Percentiles rank a stretch among this genome's conserved stretches.
Evolutionary conservation across 1,284 basidiomycete genomes (phyloP).

Genomic region (Cutaneotrichosporon mucoides): DNA sequence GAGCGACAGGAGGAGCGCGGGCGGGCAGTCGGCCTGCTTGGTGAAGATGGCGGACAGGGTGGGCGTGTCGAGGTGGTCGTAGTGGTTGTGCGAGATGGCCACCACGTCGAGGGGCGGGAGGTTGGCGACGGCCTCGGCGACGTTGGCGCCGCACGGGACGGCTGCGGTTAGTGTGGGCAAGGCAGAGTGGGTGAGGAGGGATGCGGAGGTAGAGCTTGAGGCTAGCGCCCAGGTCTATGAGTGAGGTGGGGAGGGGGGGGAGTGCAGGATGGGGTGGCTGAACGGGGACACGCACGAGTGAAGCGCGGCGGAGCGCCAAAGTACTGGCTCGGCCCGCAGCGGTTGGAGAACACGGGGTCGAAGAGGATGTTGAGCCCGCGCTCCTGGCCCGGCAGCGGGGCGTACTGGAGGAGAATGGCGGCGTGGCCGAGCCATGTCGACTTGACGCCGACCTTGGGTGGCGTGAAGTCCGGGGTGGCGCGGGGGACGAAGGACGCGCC

Average conservation of each 20-base stretch:
- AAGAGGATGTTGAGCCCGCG: conserved; percentile 60
- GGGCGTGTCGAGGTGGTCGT: conserved; percentile 61
- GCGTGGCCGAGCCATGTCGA: conserved; percentile 71
- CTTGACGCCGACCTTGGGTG: conserved; percentile 50
- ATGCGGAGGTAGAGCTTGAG: no score
- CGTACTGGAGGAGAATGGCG: conserved; percentile 63
- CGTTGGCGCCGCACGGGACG: conserved; percentile 52
- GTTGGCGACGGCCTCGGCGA: conserved; percentile 50
- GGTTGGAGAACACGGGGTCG: conserved; percentile 64
- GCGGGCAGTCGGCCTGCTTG: conserved; percentile 20
- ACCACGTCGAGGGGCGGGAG: conserved; percentile 64
- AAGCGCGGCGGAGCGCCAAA: conserved; percentile 57
- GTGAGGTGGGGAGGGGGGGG: no score
- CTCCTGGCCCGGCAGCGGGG: conserved; percentile 47
- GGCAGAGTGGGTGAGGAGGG: no score
- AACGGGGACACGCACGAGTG: conserved; percentile 51
- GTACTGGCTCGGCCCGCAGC: conserved; percentile 59
- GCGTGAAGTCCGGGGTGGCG: conserved; percentile 7
- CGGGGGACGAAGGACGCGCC: conserved; percentile 9
- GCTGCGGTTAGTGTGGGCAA: conserved; percentile 38
- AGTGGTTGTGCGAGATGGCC: conserved; percentile 63
- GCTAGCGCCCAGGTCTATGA: no score
- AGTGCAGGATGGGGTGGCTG: not conserved
- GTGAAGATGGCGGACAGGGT: conserved; percentile 53
- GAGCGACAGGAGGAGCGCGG: conserved; percentile 62